Base-by-base conservation (phyloP, 768 basidiomycete genomes). In the Ramaria sp. region DNA sequence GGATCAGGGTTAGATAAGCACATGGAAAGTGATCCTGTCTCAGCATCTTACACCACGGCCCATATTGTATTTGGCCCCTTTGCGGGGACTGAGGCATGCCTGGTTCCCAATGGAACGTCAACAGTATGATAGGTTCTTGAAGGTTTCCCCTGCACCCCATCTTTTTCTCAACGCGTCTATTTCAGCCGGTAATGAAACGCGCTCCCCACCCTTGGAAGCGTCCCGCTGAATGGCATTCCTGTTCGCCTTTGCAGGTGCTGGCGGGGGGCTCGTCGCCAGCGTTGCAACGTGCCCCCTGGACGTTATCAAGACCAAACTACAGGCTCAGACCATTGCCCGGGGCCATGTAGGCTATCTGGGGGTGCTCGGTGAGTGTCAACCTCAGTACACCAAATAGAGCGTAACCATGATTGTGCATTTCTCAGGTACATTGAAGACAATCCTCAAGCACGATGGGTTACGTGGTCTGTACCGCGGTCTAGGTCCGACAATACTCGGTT, bases 261-360 rank as follows among this genome's bases (percentile, higher is more conserved):
- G 92, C 28, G 92, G 95, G 52, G 96, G 96, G 56, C 75, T 99
- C 58, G 84, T 92, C 60, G 87, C 91, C 49, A 88, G 86, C 68
- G 75, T 98, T 58, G 88, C 90, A 55, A 98, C 95, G 6, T 99
- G 96, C 68, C 96, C 96, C 10, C 76, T 99, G 48, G 96, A 99
- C 69, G 95, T 99, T 54, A 77, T 99, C 69, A 99, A 98, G 76
- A 99, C 96, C 3, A 89, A 90, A 61, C 70, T 99, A 48, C 96
- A 99, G 71, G 96, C 96, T n/a, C 93, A 96, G 67, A 78, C 82
- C 47, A 74, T 76, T 16, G 68, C 83, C 24, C 76, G 73, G 32
- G 86, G 87, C 24, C 79, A 87, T 59, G 70, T 73, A 57, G 82
- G 78, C 16, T 95, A 95, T 67, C 71, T 83, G 60, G 88, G 91